Evolutionary conservation across 257 asterid species (phyloP).

Genomic region (Solanum medicagineum): DNA sequence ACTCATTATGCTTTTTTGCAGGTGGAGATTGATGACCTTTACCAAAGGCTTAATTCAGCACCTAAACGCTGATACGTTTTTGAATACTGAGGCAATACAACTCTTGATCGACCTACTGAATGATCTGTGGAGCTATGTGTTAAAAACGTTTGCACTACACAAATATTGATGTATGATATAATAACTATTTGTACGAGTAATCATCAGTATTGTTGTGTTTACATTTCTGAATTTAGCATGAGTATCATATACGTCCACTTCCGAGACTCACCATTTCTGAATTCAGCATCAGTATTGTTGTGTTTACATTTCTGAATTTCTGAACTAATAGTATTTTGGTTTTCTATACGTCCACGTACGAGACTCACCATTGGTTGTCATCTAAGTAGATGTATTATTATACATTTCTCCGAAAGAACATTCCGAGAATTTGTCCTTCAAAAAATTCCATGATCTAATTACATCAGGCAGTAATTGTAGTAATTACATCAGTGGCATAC

Average conservation of each 20-base stretch:
- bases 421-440: neutral
- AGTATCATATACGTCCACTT: too few relatives aligned
- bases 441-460: too few relatives aligned
- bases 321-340: neutral
- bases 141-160: neutral
- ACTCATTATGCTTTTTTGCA: conserved; percentile 20
- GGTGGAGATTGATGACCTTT: conserved; percentile 60
- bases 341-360: neutral
- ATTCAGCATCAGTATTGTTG: too few relatives aligned
- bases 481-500: too few relatives aligned
- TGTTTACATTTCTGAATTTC: too few relatives aligned
- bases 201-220: neutral
- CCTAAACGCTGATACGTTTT: neutral
- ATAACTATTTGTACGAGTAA: neutral
- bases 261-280: too few relatives aligned
- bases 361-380: neutral
- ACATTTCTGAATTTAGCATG: neutral
- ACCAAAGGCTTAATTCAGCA: conserved; percentile 23
- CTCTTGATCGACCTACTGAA: neutral
- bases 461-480: neutral
- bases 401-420: neutral
- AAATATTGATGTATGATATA: neutral
- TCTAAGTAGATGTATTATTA: neutral
- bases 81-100: neutral
- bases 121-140: neutral